Evolutionary conservation across 768 basidiomycete species (phyloP), one percentile per base, ranked within the genome.

Genomic region (Coprinopsis sp.): DNA sequence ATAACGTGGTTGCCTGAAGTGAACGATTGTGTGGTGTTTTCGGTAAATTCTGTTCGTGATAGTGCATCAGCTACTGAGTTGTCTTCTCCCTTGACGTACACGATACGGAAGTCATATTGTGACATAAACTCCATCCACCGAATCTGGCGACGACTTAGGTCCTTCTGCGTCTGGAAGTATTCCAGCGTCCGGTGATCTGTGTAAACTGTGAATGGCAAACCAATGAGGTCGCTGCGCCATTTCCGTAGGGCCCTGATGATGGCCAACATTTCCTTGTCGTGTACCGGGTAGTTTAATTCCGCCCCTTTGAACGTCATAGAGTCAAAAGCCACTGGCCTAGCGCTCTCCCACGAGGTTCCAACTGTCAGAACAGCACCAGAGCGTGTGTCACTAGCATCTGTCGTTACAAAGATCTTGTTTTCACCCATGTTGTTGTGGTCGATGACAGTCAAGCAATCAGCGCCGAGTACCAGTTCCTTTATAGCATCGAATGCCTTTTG

Each of bases 101-200:
- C 40, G 14, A 73, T 64, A 0, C 51, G 30, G 37, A 56, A 57
- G 19, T 73, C 59, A 44, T 58, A 74, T 22, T 74, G 62, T 0
- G 60, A 49, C 4, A 75, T 31, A 38, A 62, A 60, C 49, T 69
- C 58, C 42, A 57, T 51, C 72, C 71, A 73, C 0, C 58, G 49
- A 0, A 55, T 51, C 40, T 74, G 73, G 0, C 53, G 44, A 0
- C 58, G 48, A 0, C 62, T 70, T 1, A 75, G 50, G 19, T 69
- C 55, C 2, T 44, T 31, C 44, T 73, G 70, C 0, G 44, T 51
- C 1, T 55, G 8, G 41, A 73, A 67, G 29, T 60, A 54, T 38
- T 67, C 56, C 3, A 71, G 54, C 0, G 68, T 68, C 1, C 60
- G 54, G 52, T 74, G 70, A 44, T 73, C 67, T 0, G 68, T 70